Conservation (phyloP, 2,329 filamentous ascomycete genomes). For the Purpureocillium lavendulum region DNA sequence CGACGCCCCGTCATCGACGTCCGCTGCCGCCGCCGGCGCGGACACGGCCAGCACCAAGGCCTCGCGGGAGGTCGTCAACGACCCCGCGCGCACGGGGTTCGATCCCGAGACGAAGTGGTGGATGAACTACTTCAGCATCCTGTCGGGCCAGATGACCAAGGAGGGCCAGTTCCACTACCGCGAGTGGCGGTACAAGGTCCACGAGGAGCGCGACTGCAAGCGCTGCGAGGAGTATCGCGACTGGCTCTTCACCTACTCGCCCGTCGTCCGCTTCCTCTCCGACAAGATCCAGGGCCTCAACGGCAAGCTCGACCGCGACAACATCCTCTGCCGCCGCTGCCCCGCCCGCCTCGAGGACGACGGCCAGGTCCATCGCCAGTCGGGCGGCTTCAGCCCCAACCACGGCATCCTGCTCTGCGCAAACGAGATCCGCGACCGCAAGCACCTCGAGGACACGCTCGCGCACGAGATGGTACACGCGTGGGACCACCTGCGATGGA, state of each 20-base stretch:
- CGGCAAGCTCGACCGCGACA: slow-evolving; percentile 62
- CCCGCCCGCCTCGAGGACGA: slow-evolving; percentile 46
- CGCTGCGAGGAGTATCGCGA: slow-evolving; percentile 75
- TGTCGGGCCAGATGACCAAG: slow-evolving; percentile 62
- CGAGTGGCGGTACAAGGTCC: slow-evolving; percentile 62
- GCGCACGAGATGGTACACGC: slow-evolving; percentile 98
- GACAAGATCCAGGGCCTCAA: slow-evolving; percentile 75
- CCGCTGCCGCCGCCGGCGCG: slow-evolving; percentile 11
- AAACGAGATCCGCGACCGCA: slow-evolving; percentile 74
- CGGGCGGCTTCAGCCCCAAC: slow-evolving; percentile 77
- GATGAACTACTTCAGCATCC: slow-evolving; percentile 79
- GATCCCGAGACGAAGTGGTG: slow-evolving; percentile 56
- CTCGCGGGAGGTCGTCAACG: slow-evolving; percentile 38
- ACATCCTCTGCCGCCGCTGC: slow-evolving; percentile 79
- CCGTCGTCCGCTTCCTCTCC: slow-evolving; percentile 77
- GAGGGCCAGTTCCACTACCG: slow-evolving; percentile 70
- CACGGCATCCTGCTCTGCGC: slow-evolving; percentile 89
- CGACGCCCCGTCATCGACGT: background rate
- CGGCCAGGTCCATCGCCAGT: slow-evolving; percentile 54
- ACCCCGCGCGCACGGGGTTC: slow-evolving; percentile 54
- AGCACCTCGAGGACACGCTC: slow-evolving; percentile 86
- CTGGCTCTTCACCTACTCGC: slow-evolving; percentile 77
- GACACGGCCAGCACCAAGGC: slow-evolving; percentile 4
- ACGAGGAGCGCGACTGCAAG: slow-evolving; percentile 71
- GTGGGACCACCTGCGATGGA: slow-evolving; percentile 87